Base-by-base conservation (phyloP, 176 grass and related monocot genomes). In the Carex parvula region DNA sequence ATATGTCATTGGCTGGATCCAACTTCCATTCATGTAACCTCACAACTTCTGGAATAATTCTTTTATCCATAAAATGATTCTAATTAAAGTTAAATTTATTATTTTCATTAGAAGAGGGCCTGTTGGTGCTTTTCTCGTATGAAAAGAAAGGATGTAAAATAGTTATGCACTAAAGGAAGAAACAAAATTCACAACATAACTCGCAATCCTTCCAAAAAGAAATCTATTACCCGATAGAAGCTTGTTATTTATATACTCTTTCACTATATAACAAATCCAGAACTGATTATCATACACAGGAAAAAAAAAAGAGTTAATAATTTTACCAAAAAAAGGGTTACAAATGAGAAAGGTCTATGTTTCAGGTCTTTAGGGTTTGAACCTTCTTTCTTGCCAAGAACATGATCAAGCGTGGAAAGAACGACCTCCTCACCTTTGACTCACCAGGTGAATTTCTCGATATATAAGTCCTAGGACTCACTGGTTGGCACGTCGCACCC, bases 351-450 rank as follows among this genome's bases (percentile, higher is more conserved):
- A 17, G 3, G 3, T 48, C 33, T 21, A 81, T 21, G n/a, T 69
- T 86, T 80, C 86, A 78, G 54, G 84, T 84, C 64, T 86, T 91
- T 8, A 83, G 79, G 0, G 85, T 39, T 62, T 91, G 90, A 15
- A 86, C 83, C 83, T 97, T 97, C 85, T 88, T 94, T 87, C 60
- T 92, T 50, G 75, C 86, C 69, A 87, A 85, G 35, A 94, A 92
- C 83, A 92, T 88, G 50, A 81, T 75, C 70, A 94, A 62, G 48
- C 87, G 80, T 33, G 94, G 87, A 64, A 94, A 91, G 48, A 88
- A 86, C 0, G 88, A 92, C 59, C 88, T 90, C 1, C 85, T 86
- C 6, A 52, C 17, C 4, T 62, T 84, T 37, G 77, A 78, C 0
- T 57, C 73, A 10, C 52, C 14, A 17, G 52, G 53, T 1, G 73